These are phyloP conservation scores for Exophiala calicioides DNA, from an alignment of 2,329 filamentous ascomycete species.

Conservation along the genomic window DNA sequence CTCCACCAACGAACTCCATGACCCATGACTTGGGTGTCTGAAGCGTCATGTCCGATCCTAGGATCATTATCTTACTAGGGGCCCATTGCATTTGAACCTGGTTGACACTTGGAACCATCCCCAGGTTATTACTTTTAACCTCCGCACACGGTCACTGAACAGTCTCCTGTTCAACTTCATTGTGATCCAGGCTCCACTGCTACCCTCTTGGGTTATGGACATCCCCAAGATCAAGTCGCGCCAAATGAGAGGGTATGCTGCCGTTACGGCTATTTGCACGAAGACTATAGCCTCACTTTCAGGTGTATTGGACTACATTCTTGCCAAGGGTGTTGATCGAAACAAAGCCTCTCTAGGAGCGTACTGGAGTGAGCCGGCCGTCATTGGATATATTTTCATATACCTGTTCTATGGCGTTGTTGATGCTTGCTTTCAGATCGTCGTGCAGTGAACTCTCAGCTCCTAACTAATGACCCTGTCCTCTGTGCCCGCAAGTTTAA, in stretches of 20 bases:
- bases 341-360: background rate
- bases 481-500: conserved; percentile 17
- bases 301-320: conserved; percentile 9
- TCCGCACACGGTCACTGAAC: conserved; percentile 23
- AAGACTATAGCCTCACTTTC: background rate
- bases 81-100: no score
- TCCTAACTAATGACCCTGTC: conserved; percentile 23
- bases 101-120: no score
- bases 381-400: conserved; percentile 3
- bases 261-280: conserved; percentile 9
- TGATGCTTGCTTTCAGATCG: conserved; percentile 15
- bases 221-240: conserved; percentile 21
- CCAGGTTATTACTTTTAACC: conserved; percentile 21
- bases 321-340: conserved; percentile 7
- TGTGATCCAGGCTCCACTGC: conserved; percentile 4
- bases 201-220: conserved; percentile 34
- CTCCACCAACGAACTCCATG: no score
- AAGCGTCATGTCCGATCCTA: conserved; percentile 16
- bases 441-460: conserved; percentile 12
- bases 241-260: conserved; percentile 9
- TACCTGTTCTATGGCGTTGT: conserved; percentile 14
- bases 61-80: conserved; percentile 14
- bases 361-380: conserved; percentile 9
- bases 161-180: conserved; percentile 22
- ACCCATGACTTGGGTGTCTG: no score